Percentiles rank a stretch among this genome's conserved stretches.
Evolutionary conservation across 2,329 filamentous ascomycete genomes (phyloP).

Genomic region (Pseudofabraea citricarpa): DNA sequence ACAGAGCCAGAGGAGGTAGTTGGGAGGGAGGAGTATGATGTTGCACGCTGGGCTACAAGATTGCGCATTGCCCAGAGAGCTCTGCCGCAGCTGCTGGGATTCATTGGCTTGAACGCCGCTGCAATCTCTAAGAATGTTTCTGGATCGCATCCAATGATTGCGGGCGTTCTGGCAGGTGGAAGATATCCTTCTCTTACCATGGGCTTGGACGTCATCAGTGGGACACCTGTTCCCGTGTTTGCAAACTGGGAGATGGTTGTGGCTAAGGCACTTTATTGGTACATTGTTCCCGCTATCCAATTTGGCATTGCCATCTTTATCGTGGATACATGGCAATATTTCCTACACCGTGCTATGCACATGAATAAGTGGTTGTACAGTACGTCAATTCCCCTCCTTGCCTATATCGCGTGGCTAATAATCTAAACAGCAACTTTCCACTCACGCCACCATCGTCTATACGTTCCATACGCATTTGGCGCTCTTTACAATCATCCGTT

Average conservation of each 20-base stretch:
- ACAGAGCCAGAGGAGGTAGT: slow-evolving; percentile 70
- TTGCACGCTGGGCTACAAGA: slow-evolving; percentile 84
- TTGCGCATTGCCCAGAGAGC: slow-evolving; percentile 73
- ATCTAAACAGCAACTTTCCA: slow-evolving; percentile 69
- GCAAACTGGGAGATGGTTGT: slow-evolving; percentile 74
- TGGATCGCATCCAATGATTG: slow-evolving; percentile 65
- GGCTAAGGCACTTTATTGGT: slow-evolving; percentile 77
- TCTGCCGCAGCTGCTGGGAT: slow-evolving; percentile 66
- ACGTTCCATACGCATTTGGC: slow-evolving; percentile 95
- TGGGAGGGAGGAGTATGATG: slow-evolving; percentile 78
- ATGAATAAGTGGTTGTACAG: slow-evolving; percentile 96
- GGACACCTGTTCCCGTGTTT: slow-evolving; percentile 62
- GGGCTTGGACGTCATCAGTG: slow-evolving; percentile 47
- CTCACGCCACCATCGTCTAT: slow-evolving; percentile 91
- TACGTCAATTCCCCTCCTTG: slow-evolving; percentile 41
- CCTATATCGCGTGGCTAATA: not conserved
- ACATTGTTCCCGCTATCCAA: slow-evolving; percentile 70
- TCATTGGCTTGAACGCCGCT: slow-evolving; percentile 71
- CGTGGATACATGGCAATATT: slow-evolving; percentile 98
- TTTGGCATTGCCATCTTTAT: slow-evolving; percentile 69
- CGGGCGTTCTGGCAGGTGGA: slow-evolving; percentile 73
- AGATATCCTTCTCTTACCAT: slow-evolving; percentile 69
- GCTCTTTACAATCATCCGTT: slow-evolving; percentile 95
- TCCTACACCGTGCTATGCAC: slow-evolving; percentile 94
- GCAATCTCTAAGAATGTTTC: slow-evolving; percentile 73